Evolutionary conservation across 805 yeast genomes (phyloP).

Genomic region (Schwanniomyces vanrijiae): DNA sequence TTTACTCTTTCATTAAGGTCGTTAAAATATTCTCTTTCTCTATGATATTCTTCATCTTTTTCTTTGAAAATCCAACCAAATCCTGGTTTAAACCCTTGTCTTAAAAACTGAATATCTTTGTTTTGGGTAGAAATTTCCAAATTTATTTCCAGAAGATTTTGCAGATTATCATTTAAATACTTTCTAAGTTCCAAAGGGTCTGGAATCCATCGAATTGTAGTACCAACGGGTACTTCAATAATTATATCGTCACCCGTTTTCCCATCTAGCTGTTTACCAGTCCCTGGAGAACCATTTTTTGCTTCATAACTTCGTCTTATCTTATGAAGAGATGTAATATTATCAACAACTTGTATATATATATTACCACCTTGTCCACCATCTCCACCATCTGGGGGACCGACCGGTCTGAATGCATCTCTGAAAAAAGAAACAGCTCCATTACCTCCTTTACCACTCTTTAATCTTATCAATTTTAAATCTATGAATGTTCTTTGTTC

Average conservation of each 20-base stretch:
- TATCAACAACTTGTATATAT: slow-evolving; percentile 77
- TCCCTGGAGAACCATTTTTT: slow-evolving; percentile 69
- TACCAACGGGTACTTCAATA: slow-evolving; percentile 89
- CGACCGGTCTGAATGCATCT: slow-evolving; percentile 79
- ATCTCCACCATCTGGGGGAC: slow-evolving; percentile 99
- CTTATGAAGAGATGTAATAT: slow-evolving; percentile 69
- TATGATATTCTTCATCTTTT: slow-evolving; percentile 68
- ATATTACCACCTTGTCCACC: slow-evolving; percentile 93
- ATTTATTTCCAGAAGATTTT: slow-evolving; percentile 19
- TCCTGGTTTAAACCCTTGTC: slow-evolving; percentile 66
- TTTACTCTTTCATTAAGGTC: slow-evolving; percentile 63
- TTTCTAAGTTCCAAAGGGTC: slow-evolving; percentile 53
- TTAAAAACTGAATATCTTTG: slow-evolving; percentile 49
- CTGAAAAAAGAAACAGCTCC: slow-evolving; percentile 85
- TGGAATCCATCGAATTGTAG: slow-evolving; percentile 82
- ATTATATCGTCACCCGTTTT: slow-evolving; percentile 74
- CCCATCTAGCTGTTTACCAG: slow-evolving; percentile 82
- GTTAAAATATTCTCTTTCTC: slow-evolving; percentile 62
- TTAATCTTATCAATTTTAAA: slow-evolving; percentile 61
- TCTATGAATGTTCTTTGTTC: slow-evolving; percentile 52
- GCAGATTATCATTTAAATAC: slow-evolving; percentile 14
- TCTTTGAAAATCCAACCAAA: slow-evolving; percentile 90
- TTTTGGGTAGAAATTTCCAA: slow-evolving; percentile 32
- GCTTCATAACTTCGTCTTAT: slow-evolving; percentile 70
- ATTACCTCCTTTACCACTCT: slow-evolving; percentile 85